Conservation (phyloP, 2,329 filamentous ascomycete species). For the Aureobasidium sp. region DNA sequence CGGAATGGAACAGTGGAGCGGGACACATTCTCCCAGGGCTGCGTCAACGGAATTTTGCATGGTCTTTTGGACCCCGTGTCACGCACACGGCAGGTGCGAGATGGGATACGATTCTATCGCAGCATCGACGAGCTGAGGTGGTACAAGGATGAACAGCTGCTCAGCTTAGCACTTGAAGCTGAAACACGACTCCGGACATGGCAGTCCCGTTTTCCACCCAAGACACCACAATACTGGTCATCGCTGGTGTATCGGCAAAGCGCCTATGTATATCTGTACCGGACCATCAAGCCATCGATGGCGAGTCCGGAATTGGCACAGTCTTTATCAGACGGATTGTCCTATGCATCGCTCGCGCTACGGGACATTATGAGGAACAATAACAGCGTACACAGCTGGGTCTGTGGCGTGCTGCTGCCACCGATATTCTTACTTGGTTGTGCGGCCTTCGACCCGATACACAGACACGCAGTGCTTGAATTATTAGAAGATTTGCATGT, state of each 20-base stretch:
- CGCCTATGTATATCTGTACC: constrained; percentile 57
- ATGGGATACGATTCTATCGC: constrained; percentile 64
- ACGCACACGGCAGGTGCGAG: constrained; percentile 69
- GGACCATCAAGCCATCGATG: constrained; percentile 49
- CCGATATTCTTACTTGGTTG: constrained; percentile 56
- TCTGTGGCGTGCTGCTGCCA: constrained; percentile 54
- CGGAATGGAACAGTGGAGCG: constrained; percentile 39
- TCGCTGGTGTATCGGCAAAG: constrained; percentile 56
- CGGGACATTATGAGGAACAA: constrained; percentile 27
- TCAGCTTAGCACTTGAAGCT: constrained; percentile 68
- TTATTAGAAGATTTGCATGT: constrained; percentile 49
- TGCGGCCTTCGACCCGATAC: constrained; percentile 49
- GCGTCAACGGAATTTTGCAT: not conserved
- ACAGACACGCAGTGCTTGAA: constrained; percentile 48
- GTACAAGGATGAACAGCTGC: constrained; percentile 62
- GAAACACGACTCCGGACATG: constrained; percentile 67
- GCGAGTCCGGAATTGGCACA: constrained; percentile 48
- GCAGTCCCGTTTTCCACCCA: constrained; percentile 53
- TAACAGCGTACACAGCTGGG: constrained; percentile 42
- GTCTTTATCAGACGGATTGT: constrained; percentile 52
- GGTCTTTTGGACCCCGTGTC: constrained; percentile 67
- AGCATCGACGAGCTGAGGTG: constrained; percentile 52
- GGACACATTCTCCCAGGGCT: not conserved
- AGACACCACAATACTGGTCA: constrained; percentile 48
- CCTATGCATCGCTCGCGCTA: constrained; percentile 42